Base-by-base conservation (phyloP, 2,329 filamentous ascomycete genomes). In the Zasmidium angulare region DNA sequence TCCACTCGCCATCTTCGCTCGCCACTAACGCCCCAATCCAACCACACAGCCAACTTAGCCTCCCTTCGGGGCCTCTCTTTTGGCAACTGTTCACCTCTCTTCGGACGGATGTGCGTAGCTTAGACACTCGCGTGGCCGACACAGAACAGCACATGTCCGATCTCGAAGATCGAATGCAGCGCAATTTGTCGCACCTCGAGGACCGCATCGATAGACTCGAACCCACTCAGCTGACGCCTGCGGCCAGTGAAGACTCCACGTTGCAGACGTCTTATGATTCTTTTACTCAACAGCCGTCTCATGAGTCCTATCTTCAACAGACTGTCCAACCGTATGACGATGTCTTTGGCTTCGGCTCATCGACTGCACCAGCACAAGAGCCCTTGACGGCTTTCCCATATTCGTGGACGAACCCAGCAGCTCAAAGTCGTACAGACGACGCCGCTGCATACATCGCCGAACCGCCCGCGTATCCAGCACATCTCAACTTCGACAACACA, bases 11-110 rank as follows among this genome's bases (percentile, higher is more conserved):
- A 19, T 17, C 14, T 17, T 43, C n/a, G n/a, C 6, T 3, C 36
- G 14, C 6, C 14, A 17, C n/a, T 19, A 19, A 14, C 14, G n/a
- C 36, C n/a, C 36, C n/a, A 17, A 7, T 19, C 14, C 7, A 43
- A 55, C 47, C 51, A 14, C 62, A 58, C 36, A 54, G 29, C 19
- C 24, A 43, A 22, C 43, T 61, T 2, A 50, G 47, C 48, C 53
- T 67, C 1, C 63, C 63, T 14, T 64, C 64, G 10, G 60, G 64
- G 21, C 62, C 63, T 29, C 63, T 65, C 22, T 66, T 66, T 43
- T 68, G 66, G 66, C 60, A 65, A 40, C 58, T 68, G n/a, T 63
- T 67, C 56, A 63, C 58, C 21, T 63, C 63, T 19, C 47, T 68
- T 19, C 59, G 61, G 17, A 63, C 55, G 4, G 66, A 68, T 46